Evolutionary conservation across 352 stramenopile species (phyloP), one percentile per base, ranked within the genome.

Genomic region (Phytophthora nicotianae): DNA sequence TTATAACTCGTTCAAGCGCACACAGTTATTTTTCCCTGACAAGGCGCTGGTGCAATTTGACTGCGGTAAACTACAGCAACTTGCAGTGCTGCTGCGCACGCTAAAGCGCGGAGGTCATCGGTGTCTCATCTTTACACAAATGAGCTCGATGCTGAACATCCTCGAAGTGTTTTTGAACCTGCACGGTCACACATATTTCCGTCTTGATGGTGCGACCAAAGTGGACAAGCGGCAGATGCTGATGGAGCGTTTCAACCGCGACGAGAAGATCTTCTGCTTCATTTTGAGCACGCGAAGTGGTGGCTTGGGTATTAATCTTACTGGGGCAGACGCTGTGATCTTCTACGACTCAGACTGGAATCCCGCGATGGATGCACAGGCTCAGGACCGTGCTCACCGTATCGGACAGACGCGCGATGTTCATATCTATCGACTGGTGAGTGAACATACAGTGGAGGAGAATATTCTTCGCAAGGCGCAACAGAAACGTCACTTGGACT

Each of bases 71-170:
- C 75, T 99, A 3, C 87, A 99, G 38, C 78, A 93, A 32, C 58
- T 97, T 8, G 86, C 87, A 26, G 35, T 77, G 27, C 96, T 99
- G 66, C 74, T 99, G 16, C 95, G 91, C 4, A 97, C 98, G 57
- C 79, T 99, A n/a, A 98, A 98, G 60, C 86, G 84, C 11, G 96
- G 87, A 13, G 89, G 91, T 7, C 97, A 99, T 64, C 85, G 97
- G 20, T 96, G 88, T 6, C 72, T 98, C n/a, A 98, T 98, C 38
- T 98, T 98, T 55, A 98, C 93, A 23, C 96, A 99, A 73, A 99
- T 99, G 97, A 98, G 94, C 51, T 98, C 97, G 47, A 99, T 99
- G 97, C 82, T 99, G 27, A 98, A 99, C 75, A 96, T 99, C 29
- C 83, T 99, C 13, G 97, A 99, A 81, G 86, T 94, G 43, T 99